phyloP scores from a whole-genome alignment of 2,329 filamentous ascomycete genomes.

The Ceratocystis colombiana region DNA sequence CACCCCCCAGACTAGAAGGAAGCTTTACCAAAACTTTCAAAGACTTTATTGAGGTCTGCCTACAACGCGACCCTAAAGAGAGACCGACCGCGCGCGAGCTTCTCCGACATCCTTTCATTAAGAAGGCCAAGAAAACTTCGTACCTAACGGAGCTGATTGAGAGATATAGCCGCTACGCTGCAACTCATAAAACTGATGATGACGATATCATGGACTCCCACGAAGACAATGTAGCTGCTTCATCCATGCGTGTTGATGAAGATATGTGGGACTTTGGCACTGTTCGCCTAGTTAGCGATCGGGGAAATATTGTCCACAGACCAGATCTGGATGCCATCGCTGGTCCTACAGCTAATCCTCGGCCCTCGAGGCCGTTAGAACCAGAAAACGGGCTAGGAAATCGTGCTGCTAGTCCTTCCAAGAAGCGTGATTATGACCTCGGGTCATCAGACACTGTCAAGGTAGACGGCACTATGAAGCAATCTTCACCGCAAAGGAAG shows the following conservation, averaged over 20 bases:
- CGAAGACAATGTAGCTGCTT: constrained; percentile 46
- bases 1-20: constrained; percentile 69
- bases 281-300: constrained; percentile 65
- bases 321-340: constrained; percentile 62
- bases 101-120: constrained; percentile 80
- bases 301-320: constrained; percentile 46
- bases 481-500: constrained; percentile 51
- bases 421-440: constrained; percentile 39
- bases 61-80: constrained; percentile 82
- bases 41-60: constrained; percentile 71
- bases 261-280: constrained; percentile 99
- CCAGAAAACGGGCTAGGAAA: constrained; percentile 33
- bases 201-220: constrained; percentile 48
- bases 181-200: constrained; percentile 62
- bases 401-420: constrained; percentile 44
- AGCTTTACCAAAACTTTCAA: constrained; percentile 76
- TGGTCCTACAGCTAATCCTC: constrained; percentile 68
- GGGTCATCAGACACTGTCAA: constrained; percentile 47
- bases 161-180: constrained; percentile 75
- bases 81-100: constrained; percentile 78
- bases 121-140: constrained; percentile 86
- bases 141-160: constrained; percentile 95
- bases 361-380: constrained; percentile 47
- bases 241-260: constrained; percentile 47
- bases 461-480: constrained; percentile 42